Evolutionary conservation across 2,329 filamentous ascomycete genomes (phyloP), one percentile per base, ranked within the genome.

Genomic region (Ophiostoma populinum): DNA sequence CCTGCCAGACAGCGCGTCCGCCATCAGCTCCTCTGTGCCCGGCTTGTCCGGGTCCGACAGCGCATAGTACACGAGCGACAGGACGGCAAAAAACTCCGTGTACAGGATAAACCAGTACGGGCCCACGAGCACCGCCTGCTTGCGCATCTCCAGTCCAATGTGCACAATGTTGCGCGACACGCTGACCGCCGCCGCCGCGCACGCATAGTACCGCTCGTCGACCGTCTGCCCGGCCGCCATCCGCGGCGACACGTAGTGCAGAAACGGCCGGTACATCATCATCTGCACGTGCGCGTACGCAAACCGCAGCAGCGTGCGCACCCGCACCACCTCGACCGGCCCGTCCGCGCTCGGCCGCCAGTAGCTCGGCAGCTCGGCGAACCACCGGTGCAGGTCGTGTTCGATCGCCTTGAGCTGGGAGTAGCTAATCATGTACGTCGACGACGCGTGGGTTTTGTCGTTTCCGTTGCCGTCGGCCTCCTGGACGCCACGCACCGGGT

Each of bases 41-140:
- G 67, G 59, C 47, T 79, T 82, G 40, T 80, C 72, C 1, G 79
- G 78, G 43, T 87, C 87, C 50, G 87, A 81, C 11, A 83, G 61
- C 1, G 80, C 77, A 49, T 80, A 87, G 49, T 82, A 90, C 1
- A 87, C 63, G 30, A 90, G 60, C 0, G 81, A 81, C 21, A 90
- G 59, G 21, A 87, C 78, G 11, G 79, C 75, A 49, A 85, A 86
- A 55, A 83, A 86, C 12, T 80, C 78, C 3, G 80, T 83, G 49
- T 83, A 87, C 50, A 87, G 71, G 45, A 80, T 79, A 49, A 87
- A 87, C 81, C 81, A 90, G 53, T 83, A 86, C 0, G 80, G 78
- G 1, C 81, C 82, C 42, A 78, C 76, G n/a, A 90, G 32, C 18
- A 44, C 44, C 2, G 40, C 38, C 24, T 44, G 40, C 22, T 43